Percentiles rank a stretch among this genome's conserved stretches.
Evolutionary conservation across 2,329 filamentous ascomycete genomes (phyloP).

Genomic region (Passalora sequoiae): DNA sequence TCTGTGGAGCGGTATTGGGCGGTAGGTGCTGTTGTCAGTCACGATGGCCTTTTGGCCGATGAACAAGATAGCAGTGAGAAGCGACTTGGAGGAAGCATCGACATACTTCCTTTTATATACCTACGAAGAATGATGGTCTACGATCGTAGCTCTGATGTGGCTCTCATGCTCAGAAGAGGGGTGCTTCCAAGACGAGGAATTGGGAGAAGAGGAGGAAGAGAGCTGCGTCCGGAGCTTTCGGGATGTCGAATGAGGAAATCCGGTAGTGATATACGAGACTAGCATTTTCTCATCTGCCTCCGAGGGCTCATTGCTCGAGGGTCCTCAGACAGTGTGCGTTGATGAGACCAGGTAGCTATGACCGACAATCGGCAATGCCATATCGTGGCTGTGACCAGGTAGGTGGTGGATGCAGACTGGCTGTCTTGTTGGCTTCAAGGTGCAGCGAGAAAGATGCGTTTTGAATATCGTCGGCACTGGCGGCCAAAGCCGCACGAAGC

Average conservation of each 20-base stretch:
- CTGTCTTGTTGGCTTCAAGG: too few species aligned
- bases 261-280: too few species aligned
- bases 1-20: not conserved
- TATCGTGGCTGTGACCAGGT: too few species aligned
- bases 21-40: not conserved
- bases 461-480: too few species aligned
- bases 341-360: too few species aligned
- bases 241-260: constrained; percentile 10
- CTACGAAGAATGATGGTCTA: not conserved
- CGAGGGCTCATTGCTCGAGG: too few species aligned
- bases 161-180: constrained; percentile 10
- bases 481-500: too few species aligned
- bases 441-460: too few species aligned
- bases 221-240: constrained; percentile 7
- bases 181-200: not conserved
- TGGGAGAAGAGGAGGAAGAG: constrained; percentile 4
- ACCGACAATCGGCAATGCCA: too few species aligned
- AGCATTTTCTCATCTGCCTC: too few species aligned
- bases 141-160: constrained; percentile 6
- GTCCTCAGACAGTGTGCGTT: not conserved
- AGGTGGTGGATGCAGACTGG: too few species aligned
- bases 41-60: not conserved
- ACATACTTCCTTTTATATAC: not conserved
- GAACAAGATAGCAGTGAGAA: not conserved
- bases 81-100: not conserved